phyloP scores from a whole-genome alignment of 2,329 filamentous ascomycete species.

The Curvularia verruculosa region DNA sequence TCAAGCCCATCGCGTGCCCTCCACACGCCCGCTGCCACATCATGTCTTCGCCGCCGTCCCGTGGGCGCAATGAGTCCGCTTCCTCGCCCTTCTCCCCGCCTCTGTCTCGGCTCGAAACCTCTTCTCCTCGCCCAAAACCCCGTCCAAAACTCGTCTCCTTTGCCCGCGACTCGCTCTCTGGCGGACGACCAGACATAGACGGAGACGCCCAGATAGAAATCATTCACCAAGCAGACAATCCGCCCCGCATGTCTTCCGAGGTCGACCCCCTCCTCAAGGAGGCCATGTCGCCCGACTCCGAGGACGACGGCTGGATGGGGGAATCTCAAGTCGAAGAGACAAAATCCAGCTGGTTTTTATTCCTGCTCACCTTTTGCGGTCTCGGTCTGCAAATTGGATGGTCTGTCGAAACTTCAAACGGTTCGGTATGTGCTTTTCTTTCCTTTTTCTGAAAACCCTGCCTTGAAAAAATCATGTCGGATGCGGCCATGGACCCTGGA shows the following conservation, averaged over 20 bases:
- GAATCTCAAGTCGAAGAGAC: conserved; percentile 63
- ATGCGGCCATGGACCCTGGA: conserved; percentile 10
- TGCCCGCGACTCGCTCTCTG: conserved; percentile 33
- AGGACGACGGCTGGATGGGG: conserved; percentile 50
- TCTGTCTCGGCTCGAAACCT: conserved; percentile 27
- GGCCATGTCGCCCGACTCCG: conserved; percentile 40
- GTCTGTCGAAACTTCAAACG: conserved; percentile 93
- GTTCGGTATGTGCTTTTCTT: conserved; percentile 63
- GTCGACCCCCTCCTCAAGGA: conserved; percentile 43
- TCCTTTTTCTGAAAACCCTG: not conserved
- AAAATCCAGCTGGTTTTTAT: conserved; percentile 84
- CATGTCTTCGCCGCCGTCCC: conserved; percentile 14
- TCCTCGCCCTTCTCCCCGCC: conserved; percentile 22
- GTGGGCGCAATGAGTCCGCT: conserved; percentile 18
- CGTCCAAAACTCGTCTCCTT: conserved; percentile 48
- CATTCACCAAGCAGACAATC: conserved; percentile 46
- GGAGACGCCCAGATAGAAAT: conserved; percentile 31
- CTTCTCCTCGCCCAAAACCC: conserved; percentile 17
- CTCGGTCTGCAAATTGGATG: conserved; percentile 91
- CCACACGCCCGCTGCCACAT: conserved; percentile 18
- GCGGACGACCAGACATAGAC: conserved; percentile 25
- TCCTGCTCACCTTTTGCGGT: conserved; percentile 84
- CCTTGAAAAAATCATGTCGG: not conserved
- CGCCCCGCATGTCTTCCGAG: conserved; percentile 41
- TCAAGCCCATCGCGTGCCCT: conserved; percentile 15